Conservation (phyloP, 2,329 filamentous ascomycete species). For the Chaetomium olivaceum region DNA sequence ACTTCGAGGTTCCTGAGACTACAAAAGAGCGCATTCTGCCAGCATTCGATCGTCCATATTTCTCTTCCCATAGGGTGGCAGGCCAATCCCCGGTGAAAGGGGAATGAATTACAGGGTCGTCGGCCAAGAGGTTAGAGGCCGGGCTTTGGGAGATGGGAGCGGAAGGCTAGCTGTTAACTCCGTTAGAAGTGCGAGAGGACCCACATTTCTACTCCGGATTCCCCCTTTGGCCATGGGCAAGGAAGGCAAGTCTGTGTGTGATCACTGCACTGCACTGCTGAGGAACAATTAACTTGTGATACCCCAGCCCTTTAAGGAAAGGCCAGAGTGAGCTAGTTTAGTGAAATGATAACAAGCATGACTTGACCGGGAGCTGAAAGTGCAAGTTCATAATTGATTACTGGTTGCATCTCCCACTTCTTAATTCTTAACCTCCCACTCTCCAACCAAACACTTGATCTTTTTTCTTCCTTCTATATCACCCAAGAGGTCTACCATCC, state of each 20-base stretch:
- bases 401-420: background rate
- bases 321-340: background rate
- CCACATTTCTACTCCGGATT: background rate
- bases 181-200: background rate
- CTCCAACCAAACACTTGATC: too few species aligned
- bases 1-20: background rate
- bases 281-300: background rate
- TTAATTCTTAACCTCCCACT: too few species aligned
- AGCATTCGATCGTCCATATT: background rate
- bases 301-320: background rate
- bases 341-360: background rate
- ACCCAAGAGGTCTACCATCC: background rate
- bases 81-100: background rate
- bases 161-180: background rate
- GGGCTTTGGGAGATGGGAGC: too few species aligned
- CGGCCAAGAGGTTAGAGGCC: too few species aligned
- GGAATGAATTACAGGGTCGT: too few species aligned
- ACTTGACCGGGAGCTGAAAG: background rate
- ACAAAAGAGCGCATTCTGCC: background rate
- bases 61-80: background rate
- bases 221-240: background rate
- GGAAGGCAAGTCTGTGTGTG: too few species aligned
- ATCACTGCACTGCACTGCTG: too few species aligned
- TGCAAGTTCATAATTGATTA: background rate
- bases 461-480: background rate